Base-by-base conservation (phyloP, 2,329 filamentous ascomycete genomes). In the Fusarium sp. region DNA sequence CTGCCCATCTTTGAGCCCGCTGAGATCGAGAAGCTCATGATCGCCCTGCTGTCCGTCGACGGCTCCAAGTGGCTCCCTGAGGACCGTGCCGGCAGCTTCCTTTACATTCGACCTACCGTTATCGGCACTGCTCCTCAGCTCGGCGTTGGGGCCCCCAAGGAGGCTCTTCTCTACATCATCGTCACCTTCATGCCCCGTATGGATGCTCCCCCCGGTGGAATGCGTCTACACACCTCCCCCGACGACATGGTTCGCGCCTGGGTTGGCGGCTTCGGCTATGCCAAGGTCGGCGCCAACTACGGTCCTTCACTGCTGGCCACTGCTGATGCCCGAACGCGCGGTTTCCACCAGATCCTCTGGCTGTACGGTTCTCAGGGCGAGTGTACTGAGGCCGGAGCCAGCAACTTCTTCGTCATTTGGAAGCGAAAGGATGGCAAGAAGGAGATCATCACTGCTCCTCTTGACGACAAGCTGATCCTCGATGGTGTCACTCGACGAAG, bases 251-350 rank as follows among this genome's bases (percentile, higher is more conserved):
- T 97, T 60, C 91, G 94, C 70, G 94, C 94, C 14, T 98, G 94
- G 94, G 94, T 93, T 21, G 94, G 94, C 65, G 94, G 95, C 11
- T 97, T 97, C 78, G 94, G 94, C 1, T 94, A 92, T 76, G 94
- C 94, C 64, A 98, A 98, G 82, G 88, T 98, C 34, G 94, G 94
- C 56, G 94, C 94, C 65, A 98, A 97, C 84, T 98, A 97, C 79
- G 94, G 94, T 0, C 94, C 94, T 19, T 91, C 88, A 21, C 85
- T 98, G 55, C 85, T 93, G 55, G 92, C 93, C 5, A 94, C 94
- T 49, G 86, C 86, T 19, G 92, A 94, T 79, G 94, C 94, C 5
- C 84, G 89, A 57, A 83, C 82, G 13, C 82, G 87, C 40, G 94
- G 95, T 0, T 98, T 89, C 80, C 88, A 95, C 76, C 95, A 98